Base-by-base conservation (phyloP, 148 eudicot species). In the Suaeda aralocaspica region DNA sequence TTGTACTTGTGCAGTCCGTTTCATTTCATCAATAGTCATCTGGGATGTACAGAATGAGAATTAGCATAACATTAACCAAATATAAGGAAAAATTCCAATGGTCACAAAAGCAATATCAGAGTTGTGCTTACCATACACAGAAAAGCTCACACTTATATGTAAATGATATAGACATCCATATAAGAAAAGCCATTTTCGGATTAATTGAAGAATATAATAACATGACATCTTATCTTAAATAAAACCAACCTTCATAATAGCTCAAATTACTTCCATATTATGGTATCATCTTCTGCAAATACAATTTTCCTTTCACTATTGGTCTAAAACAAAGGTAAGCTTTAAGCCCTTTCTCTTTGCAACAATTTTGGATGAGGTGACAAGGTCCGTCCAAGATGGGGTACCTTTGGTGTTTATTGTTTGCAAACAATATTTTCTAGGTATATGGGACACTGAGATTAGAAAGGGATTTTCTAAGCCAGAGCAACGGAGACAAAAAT, bases 21-120 rank as follows among this genome's bases (percentile, higher is more conserved):
- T 91, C 72, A 95, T 92, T 82, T 83, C 99, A 77, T 95, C 97
- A 75, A 95, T 84, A 67, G 97, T 95, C 88, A 78, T 85, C 99
- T 95, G 46, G 39, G 12, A 74, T 9, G 56, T 50, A 68, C 4
- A 52, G 59, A 69, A 78, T 25, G 29, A 71, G 12, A 44, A 58
- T 65, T 28, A 73, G 55, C 45, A 44, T 49, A 28, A 51, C 21
- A 48, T 11, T 39, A 10, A 41, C 33, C 55, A 57, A 29, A 52
- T n/a, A 70, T 49, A 24, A 58, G 25, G 14, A 5, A 68, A 6
- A 48, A 25, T 33, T 11, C 29, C 0, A 24, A n/a, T 24, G 74
- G 29, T 33, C 39, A n/a, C 28, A 29, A 41, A 49, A 26, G 13
- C 45, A 28, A 29, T 33, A 34, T 14, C 21, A 16, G 30, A 53